Evolutionary conservation across 2,329 filamentous ascomycete species (phyloP).

Genomic region (Aciculosporium take): DNA sequence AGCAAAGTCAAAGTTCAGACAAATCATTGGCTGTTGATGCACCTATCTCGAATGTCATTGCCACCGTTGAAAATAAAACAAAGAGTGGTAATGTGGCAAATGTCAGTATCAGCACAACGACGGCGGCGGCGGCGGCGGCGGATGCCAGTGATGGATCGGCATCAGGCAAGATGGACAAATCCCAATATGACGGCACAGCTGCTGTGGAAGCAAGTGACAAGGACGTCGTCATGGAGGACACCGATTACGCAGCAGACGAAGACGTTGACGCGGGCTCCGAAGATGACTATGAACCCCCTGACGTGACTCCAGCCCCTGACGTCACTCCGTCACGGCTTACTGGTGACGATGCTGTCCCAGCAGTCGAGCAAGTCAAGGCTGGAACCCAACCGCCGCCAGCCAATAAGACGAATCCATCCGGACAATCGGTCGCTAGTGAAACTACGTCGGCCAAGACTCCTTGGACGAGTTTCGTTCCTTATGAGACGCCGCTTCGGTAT

Average conservation of each 20-base stretch:
- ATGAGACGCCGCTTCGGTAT: conserved; percentile 66
- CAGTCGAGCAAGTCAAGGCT: neutral
- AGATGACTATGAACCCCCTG: conserved; percentile 43
- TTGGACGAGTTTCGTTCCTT: conserved; percentile 35
- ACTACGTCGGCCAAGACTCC: conserved; percentile 11
- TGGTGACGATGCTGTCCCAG: neutral
- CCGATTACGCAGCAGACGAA: conserved; percentile 24
- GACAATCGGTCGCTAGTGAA: neutral
- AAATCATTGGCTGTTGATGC: neutral
- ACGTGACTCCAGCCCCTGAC: conserved; percentile 30
- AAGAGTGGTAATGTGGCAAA: neutral
- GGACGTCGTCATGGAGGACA: conserved; percentile 11
- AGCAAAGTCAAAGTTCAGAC: neutral
- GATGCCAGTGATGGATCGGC: neutral
- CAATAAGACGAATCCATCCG: neutral
- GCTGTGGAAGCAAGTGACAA: neutral
- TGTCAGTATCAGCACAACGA: neutral
- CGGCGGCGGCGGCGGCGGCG: neutral
- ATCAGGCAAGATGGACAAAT: neutral
- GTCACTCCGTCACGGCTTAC: no score
- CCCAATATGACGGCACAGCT: neutral
- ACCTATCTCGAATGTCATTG: neutral
- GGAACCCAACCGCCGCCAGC: neutral
- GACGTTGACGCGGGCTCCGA: conserved; percentile 18
- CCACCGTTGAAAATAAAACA: neutral